Conservation (phyloP, 176 grass and related monocot species). For the Pontederia paniculata region DNA sequence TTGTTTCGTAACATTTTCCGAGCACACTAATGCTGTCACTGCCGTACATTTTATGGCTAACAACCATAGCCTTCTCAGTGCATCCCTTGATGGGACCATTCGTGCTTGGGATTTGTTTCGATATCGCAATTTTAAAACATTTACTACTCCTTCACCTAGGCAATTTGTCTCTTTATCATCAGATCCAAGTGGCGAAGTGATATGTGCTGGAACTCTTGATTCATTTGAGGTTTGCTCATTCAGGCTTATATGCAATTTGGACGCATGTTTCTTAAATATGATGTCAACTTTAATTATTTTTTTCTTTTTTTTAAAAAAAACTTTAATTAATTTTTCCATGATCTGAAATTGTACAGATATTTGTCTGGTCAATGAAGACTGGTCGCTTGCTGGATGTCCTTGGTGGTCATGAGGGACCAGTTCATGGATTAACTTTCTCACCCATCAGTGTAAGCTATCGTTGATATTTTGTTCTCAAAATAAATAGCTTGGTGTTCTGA, state of each 20-base stretch:
- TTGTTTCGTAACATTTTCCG: slow-evolving; percentile 91
- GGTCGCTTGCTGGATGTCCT: slow-evolving; percentile 91
- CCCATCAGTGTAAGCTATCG: slow-evolving; percentile 65
- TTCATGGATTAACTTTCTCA: slow-evolving; percentile 94
- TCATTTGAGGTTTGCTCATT: slow-evolving; percentile 74
- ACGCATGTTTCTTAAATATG: neutral
- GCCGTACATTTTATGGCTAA: slow-evolving; percentile 94
- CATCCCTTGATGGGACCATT: slow-evolving; percentile 88
- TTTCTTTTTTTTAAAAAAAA: slow-evolving; percentile 1
- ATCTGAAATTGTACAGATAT: slow-evolving; percentile 47
- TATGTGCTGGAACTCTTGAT: slow-evolving; percentile 97
- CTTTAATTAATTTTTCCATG: slow-evolving; percentile 5
- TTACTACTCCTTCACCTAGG: slow-evolving; percentile 74
- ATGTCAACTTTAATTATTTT: slow-evolving; percentile 4
- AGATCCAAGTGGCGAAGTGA: slow-evolving; percentile 83
- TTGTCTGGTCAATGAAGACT: slow-evolving; percentile 99
- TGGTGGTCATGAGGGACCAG: slow-evolving; percentile 80
- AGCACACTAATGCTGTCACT: slow-evolving; percentile 88
- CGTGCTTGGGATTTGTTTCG: slow-evolving; percentile 92
- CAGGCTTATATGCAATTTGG: slow-evolving; percentile 5
- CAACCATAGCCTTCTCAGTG: slow-evolving; percentile 92
- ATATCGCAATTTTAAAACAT: slow-evolving; percentile 89
- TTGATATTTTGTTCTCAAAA: neutral
- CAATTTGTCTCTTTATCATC: slow-evolving; percentile 90
- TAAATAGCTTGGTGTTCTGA: slow-evolving; percentile 3